Evolutionary conservation across 345 rosid genomes (phyloP).

Genomic region (Capsella bursapastoris): DNA sequence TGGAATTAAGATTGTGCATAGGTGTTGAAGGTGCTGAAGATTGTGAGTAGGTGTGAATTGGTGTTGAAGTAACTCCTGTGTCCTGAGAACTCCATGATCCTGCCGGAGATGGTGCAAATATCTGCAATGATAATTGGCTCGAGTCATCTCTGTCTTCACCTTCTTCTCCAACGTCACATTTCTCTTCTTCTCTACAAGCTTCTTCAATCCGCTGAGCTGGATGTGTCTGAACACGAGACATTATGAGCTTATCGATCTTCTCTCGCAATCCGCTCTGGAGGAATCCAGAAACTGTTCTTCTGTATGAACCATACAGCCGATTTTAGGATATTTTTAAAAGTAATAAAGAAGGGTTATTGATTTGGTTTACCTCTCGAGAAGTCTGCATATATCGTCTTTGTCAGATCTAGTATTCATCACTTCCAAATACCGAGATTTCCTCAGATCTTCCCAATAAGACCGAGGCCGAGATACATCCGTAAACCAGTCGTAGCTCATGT

Average conservation of each 20-base stretch:
- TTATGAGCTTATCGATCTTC: slow-evolving; percentile 67
- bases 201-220: slow-evolving; percentile 42
- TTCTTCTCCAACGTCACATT: slow-evolving; percentile 34
- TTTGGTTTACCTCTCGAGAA: slow-evolving; percentile 66
- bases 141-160: slow-evolving; percentile 37
- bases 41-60: not conserved
- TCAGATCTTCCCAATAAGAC: slow-evolving; percentile 79
- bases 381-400: slow-evolving; percentile 68
- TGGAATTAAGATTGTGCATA: slow-evolving; percentile 8
- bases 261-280: slow-evolving; percentile 74
- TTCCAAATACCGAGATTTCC: slow-evolving; percentile 73
- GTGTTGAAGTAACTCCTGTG: slow-evolving; percentile 46
- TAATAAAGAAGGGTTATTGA: not conserved
- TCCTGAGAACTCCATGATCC: slow-evolving; percentile 65
- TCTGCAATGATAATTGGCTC: slow-evolving; percentile 51
- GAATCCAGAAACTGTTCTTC: slow-evolving; percentile 75
- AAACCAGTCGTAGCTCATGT: slow-evolving; percentile 62
- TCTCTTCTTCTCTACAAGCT: slow-evolving; percentile 35
- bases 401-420: slow-evolving; percentile 57
- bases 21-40: slow-evolving; percentile 29
- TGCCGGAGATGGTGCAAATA: slow-evolving; percentile 41
- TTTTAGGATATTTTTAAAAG: not conserved
- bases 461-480: slow-evolving; percentile 76
- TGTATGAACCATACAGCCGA: slow-evolving; percentile 40
- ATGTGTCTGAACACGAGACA: slow-evolving; percentile 54